Evolutionary conservation across 257 asterid species (phyloP).

Genomic region (Fraxinus americana): DNA sequence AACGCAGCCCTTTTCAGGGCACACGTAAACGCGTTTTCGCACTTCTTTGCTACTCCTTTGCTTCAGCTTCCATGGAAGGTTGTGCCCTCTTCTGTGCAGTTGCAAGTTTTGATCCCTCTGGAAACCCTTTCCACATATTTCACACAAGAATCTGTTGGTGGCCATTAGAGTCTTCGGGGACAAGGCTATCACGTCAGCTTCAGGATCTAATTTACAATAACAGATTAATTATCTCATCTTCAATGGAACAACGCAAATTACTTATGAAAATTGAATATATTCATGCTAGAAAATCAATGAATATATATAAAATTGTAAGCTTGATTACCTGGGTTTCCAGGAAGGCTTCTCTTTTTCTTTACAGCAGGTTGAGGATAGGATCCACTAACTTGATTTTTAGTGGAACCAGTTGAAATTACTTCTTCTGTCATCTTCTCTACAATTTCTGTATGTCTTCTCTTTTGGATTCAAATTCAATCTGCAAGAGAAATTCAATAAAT

Average conservation of each 20-base stretch:
- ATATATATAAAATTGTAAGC: background rate
- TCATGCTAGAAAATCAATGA: too few species aligned
- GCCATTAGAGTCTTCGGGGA: slow-evolving; percentile 96
- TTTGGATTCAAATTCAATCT: slow-evolving; percentile 1
- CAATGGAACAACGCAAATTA: too few species aligned
- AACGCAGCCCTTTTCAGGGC: slow-evolving; percentile 83
- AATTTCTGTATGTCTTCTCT: background rate
- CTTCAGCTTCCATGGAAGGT: slow-evolving; percentile 91
- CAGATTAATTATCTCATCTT: too few species aligned
- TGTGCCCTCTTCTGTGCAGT: slow-evolving; percentile 89
- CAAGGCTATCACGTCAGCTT: slow-evolving; percentile 82
- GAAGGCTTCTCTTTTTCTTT: slow-evolving; percentile 88
- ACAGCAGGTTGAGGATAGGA: slow-evolving; percentile 48
- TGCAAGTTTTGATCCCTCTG: slow-evolving; percentile 91
- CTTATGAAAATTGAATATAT: too few species aligned
- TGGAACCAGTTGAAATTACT: slow-evolving; percentile 43
- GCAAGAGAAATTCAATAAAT: slow-evolving; percentile 11
- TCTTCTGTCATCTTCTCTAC: slow-evolving; percentile 59
- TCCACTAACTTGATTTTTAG: slow-evolving; percentile 43
- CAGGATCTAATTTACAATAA: slow-evolving; percentile 55
- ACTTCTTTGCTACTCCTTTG: slow-evolving; percentile 74
- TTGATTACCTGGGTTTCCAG: slow-evolving; percentile 83
- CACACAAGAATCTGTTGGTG: slow-evolving; percentile 82
- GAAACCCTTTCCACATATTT: slow-evolving; percentile 91
- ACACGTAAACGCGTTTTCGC: slow-evolving; percentile 76